Evolutionary conservation across 192 early-diverging fungal species (phyloP).

Genomic region (Podila verticillata): DNA sequence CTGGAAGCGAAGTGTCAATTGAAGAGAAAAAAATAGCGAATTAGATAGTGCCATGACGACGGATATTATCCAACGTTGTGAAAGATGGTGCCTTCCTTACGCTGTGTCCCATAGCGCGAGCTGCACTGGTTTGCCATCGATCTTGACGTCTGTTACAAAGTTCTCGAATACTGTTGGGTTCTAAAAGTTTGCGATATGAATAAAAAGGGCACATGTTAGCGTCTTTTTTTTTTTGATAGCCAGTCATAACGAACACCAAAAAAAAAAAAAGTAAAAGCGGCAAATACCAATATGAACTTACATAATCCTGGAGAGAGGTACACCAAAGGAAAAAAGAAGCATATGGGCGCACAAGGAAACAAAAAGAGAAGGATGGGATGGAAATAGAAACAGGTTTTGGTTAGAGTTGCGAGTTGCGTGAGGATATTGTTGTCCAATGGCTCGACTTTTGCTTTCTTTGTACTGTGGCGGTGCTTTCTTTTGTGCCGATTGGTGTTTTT

Average conservation of each 20-base stretch:
- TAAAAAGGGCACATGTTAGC: too few relatives aligned
- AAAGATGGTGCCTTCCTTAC: conserved; percentile 15
- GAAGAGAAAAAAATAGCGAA: not conserved
- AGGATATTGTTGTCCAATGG: too few relatives aligned
- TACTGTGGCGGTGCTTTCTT: not conserved
- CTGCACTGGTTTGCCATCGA: conserved; percentile 87
- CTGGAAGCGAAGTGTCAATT: conserved; percentile 11
- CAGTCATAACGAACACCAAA: too few relatives aligned
- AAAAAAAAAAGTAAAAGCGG: not conserved
- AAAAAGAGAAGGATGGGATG: not conserved
- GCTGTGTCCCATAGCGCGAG: conserved; percentile 98
- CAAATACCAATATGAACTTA: conserved; percentile 11
- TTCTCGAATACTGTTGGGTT: conserved; percentile 97
- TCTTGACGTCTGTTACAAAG: conserved; percentile 88
- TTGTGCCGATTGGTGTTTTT: not conserved
- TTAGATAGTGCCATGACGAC: not conserved
- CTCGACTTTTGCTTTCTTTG: not conserved
- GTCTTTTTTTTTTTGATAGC: too few relatives aligned
- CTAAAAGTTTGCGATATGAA: conserved; percentile 63
- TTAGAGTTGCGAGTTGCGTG: too few relatives aligned
- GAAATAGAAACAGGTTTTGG: conserved; percentile 3
- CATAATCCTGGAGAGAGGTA: conserved; percentile 34
- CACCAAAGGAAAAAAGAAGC: not conserved
- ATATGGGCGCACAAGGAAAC: not conserved
- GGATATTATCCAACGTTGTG: not conserved